Percentiles rank a stretch among this genome's conserved stretches.
Conservation (phyloP, 768 basidiomycete species). For the Suillus paluster region DNA sequence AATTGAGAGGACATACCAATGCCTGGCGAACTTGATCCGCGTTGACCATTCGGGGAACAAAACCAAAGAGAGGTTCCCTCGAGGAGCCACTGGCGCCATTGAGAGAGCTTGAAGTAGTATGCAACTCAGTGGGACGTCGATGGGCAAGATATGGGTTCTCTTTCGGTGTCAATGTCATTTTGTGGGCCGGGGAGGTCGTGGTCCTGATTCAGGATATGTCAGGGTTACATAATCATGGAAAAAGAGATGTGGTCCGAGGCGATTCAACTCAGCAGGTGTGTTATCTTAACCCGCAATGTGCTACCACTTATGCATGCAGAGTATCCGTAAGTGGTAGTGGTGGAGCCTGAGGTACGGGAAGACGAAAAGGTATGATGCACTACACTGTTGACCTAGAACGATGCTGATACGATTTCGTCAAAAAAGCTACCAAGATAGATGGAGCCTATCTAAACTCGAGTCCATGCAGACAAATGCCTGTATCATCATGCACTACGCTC, state of each 20-base stretch:
- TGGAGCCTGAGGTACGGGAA: slow-evolving; percentile 89
- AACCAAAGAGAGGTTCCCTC: slow-evolving; percentile 72
- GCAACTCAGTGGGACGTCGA: slow-evolving; percentile 27
- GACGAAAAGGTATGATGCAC: slow-evolving; percentile 82
- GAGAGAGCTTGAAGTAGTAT: neutral
- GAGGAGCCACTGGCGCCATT: slow-evolving; percentile 22
- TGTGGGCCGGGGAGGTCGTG: neutral
- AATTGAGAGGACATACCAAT: slow-evolving; percentile 54
- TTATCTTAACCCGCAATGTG: slow-evolving; percentile 79
- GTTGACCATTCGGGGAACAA: slow-evolving; percentile 70
- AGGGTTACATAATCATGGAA: neutral
- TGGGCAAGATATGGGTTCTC: slow-evolving; percentile 65
- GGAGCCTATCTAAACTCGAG: slow-evolving; percentile 91
- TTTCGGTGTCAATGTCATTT: slow-evolving; percentile 4
- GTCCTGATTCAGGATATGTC: neutral
- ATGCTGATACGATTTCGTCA: slow-evolving; percentile 56
- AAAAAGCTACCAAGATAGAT: slow-evolving; percentile 91
- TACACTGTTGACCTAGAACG: neutral
- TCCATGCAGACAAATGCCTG: slow-evolving; percentile 94
- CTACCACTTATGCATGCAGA: slow-evolving; percentile 80
- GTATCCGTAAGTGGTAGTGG: slow-evolving; percentile 85
- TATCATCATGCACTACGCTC: slow-evolving; percentile 94
- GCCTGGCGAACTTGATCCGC: slow-evolving; percentile 68
- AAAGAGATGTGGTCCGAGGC: too few species aligned
- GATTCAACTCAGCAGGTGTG: too few species aligned